Conservation (phyloP, 306 rosid species). For the Prunus campanulata region DNA sequence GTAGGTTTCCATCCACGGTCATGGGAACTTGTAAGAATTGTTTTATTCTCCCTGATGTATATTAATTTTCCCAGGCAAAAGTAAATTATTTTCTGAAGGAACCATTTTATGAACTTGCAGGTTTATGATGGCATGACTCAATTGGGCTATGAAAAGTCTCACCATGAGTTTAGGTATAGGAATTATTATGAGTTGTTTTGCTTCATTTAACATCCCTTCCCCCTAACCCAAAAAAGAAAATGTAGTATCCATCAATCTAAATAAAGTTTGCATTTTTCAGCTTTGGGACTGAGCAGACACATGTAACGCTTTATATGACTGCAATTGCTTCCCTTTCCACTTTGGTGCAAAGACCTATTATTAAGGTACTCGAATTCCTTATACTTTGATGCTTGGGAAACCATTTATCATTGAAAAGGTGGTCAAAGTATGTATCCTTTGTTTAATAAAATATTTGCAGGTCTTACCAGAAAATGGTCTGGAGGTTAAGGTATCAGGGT, state of each 20-base stretch:
- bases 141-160: conserved; percentile 67
- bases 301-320: conserved; percentile 66
- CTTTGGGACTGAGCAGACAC: conserved; percentile 65
- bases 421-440: conserved; percentile 15
- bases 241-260: conserved; percentile 6
- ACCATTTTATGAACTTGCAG: conserved; percentile 45
- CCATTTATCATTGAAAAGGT: conserved; percentile 11
- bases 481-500: conserved; percentile 65
- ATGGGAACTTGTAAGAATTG: conserved; percentile 86
- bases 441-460: conserved; percentile 41
- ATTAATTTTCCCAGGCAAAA: conserved; percentile 14
- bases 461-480: conserved; percentile 68
- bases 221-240: background rate
- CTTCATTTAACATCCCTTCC: conserved; percentile 1
- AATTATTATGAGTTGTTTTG: conserved; percentile 18
- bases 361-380: conserved; percentile 47
- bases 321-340: conserved; percentile 84
- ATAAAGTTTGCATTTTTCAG: conserved; percentile 44
- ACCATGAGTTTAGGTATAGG: conserved; percentile 64
- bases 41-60: conserved; percentile 17
- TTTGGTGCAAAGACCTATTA: conserved; percentile 66
- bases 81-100: conserved; percentile 8
- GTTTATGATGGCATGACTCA: conserved; percentile 92
- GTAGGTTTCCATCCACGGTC: conserved; percentile 96
- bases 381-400: conserved; percentile 19